Conservation (phyloP, 371 early-diverging fungal species). For the Mucor sp. region DNA sequence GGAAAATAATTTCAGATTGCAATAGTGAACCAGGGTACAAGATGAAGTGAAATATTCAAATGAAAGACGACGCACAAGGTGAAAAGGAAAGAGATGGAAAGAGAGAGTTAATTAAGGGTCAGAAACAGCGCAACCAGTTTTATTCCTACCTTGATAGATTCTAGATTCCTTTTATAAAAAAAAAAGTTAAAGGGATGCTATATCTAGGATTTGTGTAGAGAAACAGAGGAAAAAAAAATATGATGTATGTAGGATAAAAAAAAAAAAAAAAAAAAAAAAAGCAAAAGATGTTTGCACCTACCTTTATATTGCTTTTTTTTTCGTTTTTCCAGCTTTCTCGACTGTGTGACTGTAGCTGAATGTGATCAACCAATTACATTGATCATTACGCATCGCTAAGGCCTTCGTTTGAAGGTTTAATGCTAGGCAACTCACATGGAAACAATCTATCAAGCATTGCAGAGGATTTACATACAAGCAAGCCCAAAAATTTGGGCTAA, state of each 20-base stretch:
- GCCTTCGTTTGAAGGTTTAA: background rate
- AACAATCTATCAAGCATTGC: background rate
- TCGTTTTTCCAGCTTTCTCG: background rate
- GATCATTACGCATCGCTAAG: background rate
- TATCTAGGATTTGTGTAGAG: background rate
- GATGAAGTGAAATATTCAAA: background rate
- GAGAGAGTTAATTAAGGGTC: constrained; percentile 10
- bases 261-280: constrained; percentile 16
- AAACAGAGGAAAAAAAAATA: background rate
- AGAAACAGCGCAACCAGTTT: background rate
- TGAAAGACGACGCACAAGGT: background rate
- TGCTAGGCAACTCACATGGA: background rate
- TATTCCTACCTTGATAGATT: background rate
- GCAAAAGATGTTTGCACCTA: background rate
- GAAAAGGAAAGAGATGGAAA: background rate
- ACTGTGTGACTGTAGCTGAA: background rate
- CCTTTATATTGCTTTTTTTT: constrained; percentile 16
- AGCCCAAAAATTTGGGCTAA: background rate
- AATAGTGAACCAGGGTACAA: constrained; percentile 9
- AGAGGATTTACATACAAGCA: background rate
- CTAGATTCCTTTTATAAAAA: background rate
- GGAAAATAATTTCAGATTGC: background rate
- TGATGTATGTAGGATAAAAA: background rate
- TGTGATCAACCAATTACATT: background rate
- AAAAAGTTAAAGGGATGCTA: background rate